Evolutionary conservation across 2,329 filamentous ascomycete genomes (phyloP).

Genomic region (Onygena corvina): DNA sequence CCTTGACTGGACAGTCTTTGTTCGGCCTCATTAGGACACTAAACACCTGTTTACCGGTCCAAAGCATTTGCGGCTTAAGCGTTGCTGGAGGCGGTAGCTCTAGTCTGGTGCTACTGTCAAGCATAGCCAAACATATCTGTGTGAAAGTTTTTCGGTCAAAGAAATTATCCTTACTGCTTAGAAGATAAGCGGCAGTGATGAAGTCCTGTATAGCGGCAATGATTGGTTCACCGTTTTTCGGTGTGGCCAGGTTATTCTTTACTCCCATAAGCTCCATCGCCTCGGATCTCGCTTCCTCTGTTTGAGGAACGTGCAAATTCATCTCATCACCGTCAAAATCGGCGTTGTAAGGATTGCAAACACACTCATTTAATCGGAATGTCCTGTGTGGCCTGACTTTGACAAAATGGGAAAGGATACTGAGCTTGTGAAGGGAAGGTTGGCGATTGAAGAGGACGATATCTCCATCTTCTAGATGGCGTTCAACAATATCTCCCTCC

Average conservation of each 20-base stretch:
- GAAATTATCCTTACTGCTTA: constrained; percentile 87
- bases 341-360: constrained; percentile 94
- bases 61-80: constrained; percentile 70
- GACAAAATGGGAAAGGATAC: constrained; percentile 90
- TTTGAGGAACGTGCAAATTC: constrained; percentile 96
- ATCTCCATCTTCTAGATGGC: constrained; percentile 89
- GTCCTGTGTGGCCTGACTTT: constrained; percentile 93
- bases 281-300: constrained; percentile 88
- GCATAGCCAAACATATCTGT: constrained; percentile 88
- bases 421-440: constrained; percentile 93
- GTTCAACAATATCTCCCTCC: constrained; percentile 80
- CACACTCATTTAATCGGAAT: constrained; percentile 94
- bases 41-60: constrained; percentile 97
- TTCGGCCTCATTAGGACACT: constrained; percentile 85
- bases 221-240: constrained; percentile 94
- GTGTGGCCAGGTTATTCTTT: constrained; percentile 88
- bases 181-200: constrained; percentile 83
- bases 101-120: constrained; percentile 62
- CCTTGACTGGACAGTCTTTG: constrained; percentile 63
- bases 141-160: constrained; percentile 80
- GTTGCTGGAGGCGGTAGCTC: constrained; percentile 81
- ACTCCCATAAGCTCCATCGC: constrained; percentile 96
- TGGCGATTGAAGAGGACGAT: constrained; percentile 97
- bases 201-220: constrained; percentile 99
- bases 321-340: constrained; percentile 99